phyloP scores from a whole-genome alignment of 345 rosid genomes.

The Aegle marmelos region DNA sequence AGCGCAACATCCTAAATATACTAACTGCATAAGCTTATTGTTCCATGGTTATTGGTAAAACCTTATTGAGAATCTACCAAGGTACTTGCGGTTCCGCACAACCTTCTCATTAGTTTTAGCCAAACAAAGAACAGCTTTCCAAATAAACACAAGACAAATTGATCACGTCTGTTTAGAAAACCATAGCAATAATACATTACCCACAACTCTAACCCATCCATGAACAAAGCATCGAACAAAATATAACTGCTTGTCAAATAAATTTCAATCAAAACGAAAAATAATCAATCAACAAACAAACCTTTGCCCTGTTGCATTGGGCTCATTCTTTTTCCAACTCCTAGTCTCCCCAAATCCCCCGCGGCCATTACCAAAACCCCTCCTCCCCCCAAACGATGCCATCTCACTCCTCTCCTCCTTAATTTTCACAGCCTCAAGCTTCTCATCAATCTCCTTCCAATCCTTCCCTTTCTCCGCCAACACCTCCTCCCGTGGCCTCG shows the following conservation, averaged over 20 bases:
- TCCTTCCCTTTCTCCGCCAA: conserved; percentile 89
- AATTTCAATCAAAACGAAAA: neutral
- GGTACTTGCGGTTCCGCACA: neutral
- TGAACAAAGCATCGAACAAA: neutral
- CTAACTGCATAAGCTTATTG: neutral
- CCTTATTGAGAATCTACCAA: neutral
- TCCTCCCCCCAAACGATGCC: conserved; percentile 32
- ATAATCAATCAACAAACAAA: conserved; percentile 1
- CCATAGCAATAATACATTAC: neutral
- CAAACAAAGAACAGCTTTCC: neutral
- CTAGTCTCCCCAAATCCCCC: conserved; percentile 30
- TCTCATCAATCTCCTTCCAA: conserved; percentile 94
- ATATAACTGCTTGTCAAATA: neutral
- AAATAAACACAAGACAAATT: neutral
- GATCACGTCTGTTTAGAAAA: neutral
- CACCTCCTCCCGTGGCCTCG: conserved; percentile 96
- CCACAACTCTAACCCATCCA: neutral
- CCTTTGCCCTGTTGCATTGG: conserved; percentile 25
- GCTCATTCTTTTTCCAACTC: conserved; percentile 58
- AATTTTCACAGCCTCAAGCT: conserved; percentile 52
- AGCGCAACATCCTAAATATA: neutral
- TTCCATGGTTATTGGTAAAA: neutral
- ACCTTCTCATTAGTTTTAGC: neutral
- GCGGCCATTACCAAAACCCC: conserved; percentile 43
- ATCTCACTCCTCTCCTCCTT: conserved; percentile 57